These are phyloP conservation scores for Penicillium sp. DNA, from an alignment of 2,329 filamentous ascomycete species.

Conservation along the genomic window DNA sequence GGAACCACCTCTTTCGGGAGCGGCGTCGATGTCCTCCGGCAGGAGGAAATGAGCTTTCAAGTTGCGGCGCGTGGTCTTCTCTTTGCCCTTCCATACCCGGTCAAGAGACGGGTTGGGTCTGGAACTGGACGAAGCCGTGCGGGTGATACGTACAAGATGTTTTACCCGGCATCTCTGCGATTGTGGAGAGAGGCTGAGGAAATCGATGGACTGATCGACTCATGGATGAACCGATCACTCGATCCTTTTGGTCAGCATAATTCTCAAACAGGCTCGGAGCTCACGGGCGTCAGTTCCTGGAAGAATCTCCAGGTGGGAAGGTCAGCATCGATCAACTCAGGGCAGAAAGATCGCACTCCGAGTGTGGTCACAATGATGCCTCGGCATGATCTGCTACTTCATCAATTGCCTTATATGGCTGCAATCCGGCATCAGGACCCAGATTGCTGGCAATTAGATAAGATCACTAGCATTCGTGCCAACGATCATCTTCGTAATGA, in stretches of 20 bases:
- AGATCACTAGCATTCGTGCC: conserved; percentile 60
- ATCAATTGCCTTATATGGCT: conserved; percentile 82
- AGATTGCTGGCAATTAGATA: conserved; percentile 60
- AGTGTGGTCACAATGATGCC: conserved; percentile 33
- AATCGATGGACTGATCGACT: conserved; percentile 63
- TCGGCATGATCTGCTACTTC: conserved; percentile 57
- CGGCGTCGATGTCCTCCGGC: conserved; percentile 67
- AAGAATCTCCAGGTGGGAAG: conserved; percentile 21
- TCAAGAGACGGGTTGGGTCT: conserved; percentile 59
- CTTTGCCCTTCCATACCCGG: conserved; percentile 80
- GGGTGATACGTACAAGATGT: conserved; percentile 78
- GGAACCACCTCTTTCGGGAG: conserved; percentile 53
- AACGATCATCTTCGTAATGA: conserved; percentile 30
- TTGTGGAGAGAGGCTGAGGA: conserved; percentile 84
- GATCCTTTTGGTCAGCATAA: conserved; percentile 30
- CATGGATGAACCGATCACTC: conserved; percentile 39
- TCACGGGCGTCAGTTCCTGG: conserved; percentile 40
- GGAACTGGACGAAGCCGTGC: conserved; percentile 31
- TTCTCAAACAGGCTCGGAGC: conserved; percentile 31
- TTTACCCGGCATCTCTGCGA: conserved; percentile 80
- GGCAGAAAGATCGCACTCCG: background rate
- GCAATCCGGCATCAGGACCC: conserved; percentile 52
- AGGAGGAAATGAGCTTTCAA: conserved; percentile 93
- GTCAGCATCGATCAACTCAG: conserved; percentile 3
- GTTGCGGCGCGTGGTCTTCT: conserved; percentile 82